Evolutionary conservation across 2,329 filamentous ascomycete genomes (phyloP).

Genomic region (Acephala macrosclerotiorum): DNA sequence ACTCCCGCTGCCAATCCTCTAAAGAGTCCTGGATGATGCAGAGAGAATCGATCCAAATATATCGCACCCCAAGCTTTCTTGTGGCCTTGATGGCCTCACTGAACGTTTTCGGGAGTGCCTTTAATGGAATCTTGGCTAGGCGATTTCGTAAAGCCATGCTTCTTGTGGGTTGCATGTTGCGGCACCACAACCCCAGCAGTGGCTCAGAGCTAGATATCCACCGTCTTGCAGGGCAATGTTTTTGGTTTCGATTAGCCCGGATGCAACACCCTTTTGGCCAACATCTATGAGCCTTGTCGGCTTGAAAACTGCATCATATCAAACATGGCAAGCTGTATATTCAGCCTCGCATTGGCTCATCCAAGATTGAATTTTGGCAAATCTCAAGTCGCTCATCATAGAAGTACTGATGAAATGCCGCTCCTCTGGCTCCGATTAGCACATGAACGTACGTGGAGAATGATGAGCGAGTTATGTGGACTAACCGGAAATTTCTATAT

Average conservation of each 20-base stretch:
- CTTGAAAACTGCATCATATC: constrained; percentile 23
- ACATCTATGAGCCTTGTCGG: constrained; percentile 31
- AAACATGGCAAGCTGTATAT: constrained; percentile 22
- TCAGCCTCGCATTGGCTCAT: constrained; percentile 19
- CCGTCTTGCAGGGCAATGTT: neutral
- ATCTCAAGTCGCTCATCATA: constrained; percentile 14
- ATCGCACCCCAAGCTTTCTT: constrained; percentile 10
- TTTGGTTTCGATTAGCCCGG: constrained; percentile 18
- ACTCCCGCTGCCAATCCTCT: constrained; percentile 32
- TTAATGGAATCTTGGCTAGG: constrained; percentile 17
- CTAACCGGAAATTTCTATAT: no score
- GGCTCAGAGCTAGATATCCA: constrained; percentile 22
- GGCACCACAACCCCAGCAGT: constrained; percentile 23
- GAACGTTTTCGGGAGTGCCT: constrained; percentile 21
- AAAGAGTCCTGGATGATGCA: constrained; percentile 29
- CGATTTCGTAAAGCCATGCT: constrained; percentile 15
- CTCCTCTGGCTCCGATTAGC: no score
- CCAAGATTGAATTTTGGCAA: constrained; percentile 24
- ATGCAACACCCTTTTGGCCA: constrained; percentile 11
- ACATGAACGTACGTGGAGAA: no score
- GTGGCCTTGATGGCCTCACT: constrained; percentile 22
- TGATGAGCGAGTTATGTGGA: no score
- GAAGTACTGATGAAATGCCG: neutral
- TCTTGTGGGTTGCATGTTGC: constrained; percentile 19
- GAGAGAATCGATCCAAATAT: constrained; percentile 29